Evolutionary conservation across 2,329 filamentous ascomycete genomes (phyloP).

Genomic region (Nemania diffusa): DNA sequence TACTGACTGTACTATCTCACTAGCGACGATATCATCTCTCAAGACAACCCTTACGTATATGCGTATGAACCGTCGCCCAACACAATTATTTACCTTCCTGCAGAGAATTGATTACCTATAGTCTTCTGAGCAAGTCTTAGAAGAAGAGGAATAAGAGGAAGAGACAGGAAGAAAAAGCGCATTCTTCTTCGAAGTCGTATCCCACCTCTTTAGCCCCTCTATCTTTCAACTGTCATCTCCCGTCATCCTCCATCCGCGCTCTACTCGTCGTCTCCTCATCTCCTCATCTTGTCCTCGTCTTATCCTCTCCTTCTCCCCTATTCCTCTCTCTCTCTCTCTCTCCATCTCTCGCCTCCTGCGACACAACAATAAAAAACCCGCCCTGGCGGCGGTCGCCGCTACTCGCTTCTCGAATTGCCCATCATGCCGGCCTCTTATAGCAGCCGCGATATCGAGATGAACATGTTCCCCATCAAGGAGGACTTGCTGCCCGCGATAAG

Average conservation of each 20-base stretch:
- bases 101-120: not conserved
- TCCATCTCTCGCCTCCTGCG: conserved; percentile 18
- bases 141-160: not conserved
- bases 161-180: not conserved
- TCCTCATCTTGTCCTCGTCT: conserved; percentile 1
- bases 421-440: conserved; percentile 52
- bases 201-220: conserved; percentile 3
- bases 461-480: conserved; percentile 68
- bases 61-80: not conserved
- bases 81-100: not conserved
- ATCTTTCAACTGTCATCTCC: not conserved
- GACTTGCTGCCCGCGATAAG: conserved; percentile 64
- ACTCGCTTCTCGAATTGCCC: conserved; percentile 25
- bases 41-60: not conserved
- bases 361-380: conserved; percentile 26
- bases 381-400: conserved; percentile 38
- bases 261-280: not conserved
- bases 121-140: not conserved
- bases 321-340: not conserved
- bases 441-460: conserved; percentile 61
- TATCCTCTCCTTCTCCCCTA: not conserved
- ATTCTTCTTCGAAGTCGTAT: not conserved
- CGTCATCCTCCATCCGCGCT: not conserved
- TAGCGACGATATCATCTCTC: conserved; percentile 13
- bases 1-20: not conserved